Evolutionary conservation across 2,329 filamentous ascomycete genomes (phyloP), one percentile per base, ranked within the genome.

Genomic region (Pleomassaria siparia): DNA sequence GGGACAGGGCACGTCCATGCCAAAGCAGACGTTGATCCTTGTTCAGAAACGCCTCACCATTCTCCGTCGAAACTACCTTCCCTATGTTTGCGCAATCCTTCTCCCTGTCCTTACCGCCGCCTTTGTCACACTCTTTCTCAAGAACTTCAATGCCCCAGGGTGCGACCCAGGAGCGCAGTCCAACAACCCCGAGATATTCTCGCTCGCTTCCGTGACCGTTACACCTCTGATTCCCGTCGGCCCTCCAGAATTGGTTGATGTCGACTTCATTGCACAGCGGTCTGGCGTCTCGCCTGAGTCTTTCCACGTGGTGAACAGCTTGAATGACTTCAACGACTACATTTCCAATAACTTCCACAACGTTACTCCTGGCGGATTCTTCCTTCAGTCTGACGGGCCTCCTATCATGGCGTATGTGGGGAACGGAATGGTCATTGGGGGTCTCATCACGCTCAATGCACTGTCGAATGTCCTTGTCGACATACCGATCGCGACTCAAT

Each of bases 381-480:
- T 88, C 76, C 74, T 95, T 2, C 86, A 84, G 16, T 81, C 87
- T 44, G 74, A 74, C 15, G 74, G 67, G 1, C 69, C 76, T 1
- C 83, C 89, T 1, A 86, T 85, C 0, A 77, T 94, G 52, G 85
- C 87, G 1, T 95, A 88, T 74, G 76, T 81, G 49, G 87, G 81
- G 11, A 85, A 89, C 58, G 72, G 78, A 9, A 76, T 80, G 4
- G 74, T 92, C 20, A 80, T 83, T 16, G 74, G 74, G 32, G 56
- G 90, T 81, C 73, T 96, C 80, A 66, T 96, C 83, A 64, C 87
- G 76, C 78, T 96, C 77, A 94, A 96, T 88, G 79, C 96, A 82
- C 76, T 97, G 83, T 71, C 96, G 89, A 44, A 88, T 81, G 62
- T 90, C 16, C 69, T 91, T 18, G 79, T 82, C 18, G 85, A 87